Base-by-base conservation (phyloP, 192 early-diverging fungal species). In the Rhizophagus sp. region DNA sequence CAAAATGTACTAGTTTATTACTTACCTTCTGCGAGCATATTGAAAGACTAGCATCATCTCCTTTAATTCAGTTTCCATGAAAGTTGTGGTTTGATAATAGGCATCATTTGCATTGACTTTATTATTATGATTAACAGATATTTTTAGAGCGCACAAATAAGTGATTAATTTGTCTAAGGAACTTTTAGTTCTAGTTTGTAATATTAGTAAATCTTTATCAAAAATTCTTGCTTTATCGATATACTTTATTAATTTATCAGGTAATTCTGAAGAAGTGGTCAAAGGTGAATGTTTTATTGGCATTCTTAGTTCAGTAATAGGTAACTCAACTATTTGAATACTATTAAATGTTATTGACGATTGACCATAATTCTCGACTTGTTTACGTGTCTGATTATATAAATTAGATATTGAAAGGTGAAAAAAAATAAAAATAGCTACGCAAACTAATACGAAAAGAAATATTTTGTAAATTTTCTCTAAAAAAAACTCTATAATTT, bases 161-260 rank as follows among this genome's bases (percentile, higher is more conserved):
- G 88, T 87, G 27, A 86, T 86, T 9, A 90, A 34, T 22, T 87
- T 87, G 79, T 90, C 89, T 33, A 90, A 71, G 1, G 84, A 85
- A 6, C 83, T 84, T 52, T 84, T 86, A 9, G 87, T 85, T 22
- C 84, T 81, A 12, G 86, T 80, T 62, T 89, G 85, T 63, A 89
- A 63, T 9, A 81, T 82, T 64, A 87, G 87, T 15, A 89, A 47
- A 25, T 88, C 76, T 33, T 86, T 71, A 22, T 84, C 82, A 50
- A 86, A 80, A 1, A 33, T 64, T 62, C 81, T 80, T 13, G 89
- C 85, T 24, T 79, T 81, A 5, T 72, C 52, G 49, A 86, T 73
- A 76, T 86, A 88, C 13, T 81, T 76, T 2, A 73, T 69, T 19
- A 90, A 49, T 65, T 84, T 80, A 12, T 82, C 75, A 19, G 79